Evolutionary conservation across 116 monocot genomes (phyloP).

Genomic region (Phalaenopsis hybrid): DNA sequence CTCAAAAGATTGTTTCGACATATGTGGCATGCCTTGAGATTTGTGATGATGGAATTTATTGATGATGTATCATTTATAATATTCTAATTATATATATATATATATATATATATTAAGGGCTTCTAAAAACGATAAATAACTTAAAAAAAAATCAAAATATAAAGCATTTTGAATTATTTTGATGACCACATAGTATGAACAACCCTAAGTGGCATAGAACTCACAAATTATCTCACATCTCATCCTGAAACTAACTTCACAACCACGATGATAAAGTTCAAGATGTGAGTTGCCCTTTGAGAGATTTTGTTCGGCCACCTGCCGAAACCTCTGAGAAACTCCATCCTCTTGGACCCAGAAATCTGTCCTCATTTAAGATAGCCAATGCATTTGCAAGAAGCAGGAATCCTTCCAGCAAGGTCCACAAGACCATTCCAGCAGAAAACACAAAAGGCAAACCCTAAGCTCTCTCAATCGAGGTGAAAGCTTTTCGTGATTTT

Average conservation of each 20-base stretch:
- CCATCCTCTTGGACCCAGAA: conserved; percentile 75
- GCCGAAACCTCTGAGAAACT: conserved; percentile 70
- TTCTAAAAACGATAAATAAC: background rate
- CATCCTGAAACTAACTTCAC: conserved; percentile 62
- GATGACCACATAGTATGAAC: background rate
- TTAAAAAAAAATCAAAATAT: background rate
- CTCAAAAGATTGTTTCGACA: too few species aligned
- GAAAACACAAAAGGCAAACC: too few species aligned
- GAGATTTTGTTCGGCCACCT: conserved; percentile 38
- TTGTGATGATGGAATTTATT: too few species aligned
- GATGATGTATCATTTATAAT: too few species aligned
- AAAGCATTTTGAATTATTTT: background rate
- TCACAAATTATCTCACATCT: conserved; percentile 4
- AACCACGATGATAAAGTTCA: conserved; percentile 44
- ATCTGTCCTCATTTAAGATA: conserved; percentile 66
- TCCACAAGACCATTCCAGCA: conserved; percentile 55
- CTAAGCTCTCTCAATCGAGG: too few species aligned
- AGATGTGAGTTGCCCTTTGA: conserved; percentile 61
- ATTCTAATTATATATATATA: too few species aligned
- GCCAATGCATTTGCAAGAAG: conserved; percentile 70
- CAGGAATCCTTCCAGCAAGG: conserved; percentile 54
- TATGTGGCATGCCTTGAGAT: too few species aligned
- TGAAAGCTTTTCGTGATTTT: too few species aligned
- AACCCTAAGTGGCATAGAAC: background rate
- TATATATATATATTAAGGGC: background rate